phyloP scores from a whole-genome alignment of 345 rosid species.

The Sonneratia alba region DNA sequence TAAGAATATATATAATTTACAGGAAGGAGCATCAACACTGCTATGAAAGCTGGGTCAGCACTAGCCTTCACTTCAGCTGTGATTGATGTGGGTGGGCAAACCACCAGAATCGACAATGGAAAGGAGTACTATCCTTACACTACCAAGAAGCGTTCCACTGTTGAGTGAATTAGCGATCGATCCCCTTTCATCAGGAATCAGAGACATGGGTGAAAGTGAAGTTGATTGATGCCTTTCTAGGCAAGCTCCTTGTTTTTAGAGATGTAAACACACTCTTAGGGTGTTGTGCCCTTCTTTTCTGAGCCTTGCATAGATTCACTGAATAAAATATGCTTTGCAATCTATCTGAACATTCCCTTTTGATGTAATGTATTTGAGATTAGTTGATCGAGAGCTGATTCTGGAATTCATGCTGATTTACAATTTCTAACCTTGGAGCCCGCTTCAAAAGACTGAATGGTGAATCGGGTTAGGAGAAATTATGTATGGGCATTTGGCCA shows the following conservation, averaged over 20 bases:
- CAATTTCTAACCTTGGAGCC: background rate
- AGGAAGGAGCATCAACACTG: slow-evolving; percentile 82
- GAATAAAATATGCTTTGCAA: background rate
- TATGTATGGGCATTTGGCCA: too few species aligned
- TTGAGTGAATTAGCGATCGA: slow-evolving; percentile 23
- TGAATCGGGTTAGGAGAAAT: too few species aligned
- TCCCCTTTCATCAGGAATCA: background rate
- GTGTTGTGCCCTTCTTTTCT: background rate
- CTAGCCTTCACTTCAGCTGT: slow-evolving; percentile 72
- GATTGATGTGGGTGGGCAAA: slow-evolving; percentile 88
- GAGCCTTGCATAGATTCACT: background rate
- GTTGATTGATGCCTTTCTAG: too few species aligned
- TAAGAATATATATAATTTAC: slow-evolving; percentile 7
- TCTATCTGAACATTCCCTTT: background rate
- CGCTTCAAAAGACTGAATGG: too few species aligned
- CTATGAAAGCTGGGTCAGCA: slow-evolving; percentile 80
- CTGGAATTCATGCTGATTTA: background rate
- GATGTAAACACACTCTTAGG: background rate
- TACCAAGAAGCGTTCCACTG: slow-evolving; percentile 64
- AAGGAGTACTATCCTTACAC: slow-evolving; percentile 93
- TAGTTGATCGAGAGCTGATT: background rate
- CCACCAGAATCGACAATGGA: slow-evolving; percentile 77
- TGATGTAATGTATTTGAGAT: background rate
- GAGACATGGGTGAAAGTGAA: slow-evolving; percentile 1
- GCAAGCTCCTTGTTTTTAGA: background rate